phyloP scores from a whole-genome alignment of 2,329 filamentous ascomycete species.

The Aspergillus caelatus region DNA sequence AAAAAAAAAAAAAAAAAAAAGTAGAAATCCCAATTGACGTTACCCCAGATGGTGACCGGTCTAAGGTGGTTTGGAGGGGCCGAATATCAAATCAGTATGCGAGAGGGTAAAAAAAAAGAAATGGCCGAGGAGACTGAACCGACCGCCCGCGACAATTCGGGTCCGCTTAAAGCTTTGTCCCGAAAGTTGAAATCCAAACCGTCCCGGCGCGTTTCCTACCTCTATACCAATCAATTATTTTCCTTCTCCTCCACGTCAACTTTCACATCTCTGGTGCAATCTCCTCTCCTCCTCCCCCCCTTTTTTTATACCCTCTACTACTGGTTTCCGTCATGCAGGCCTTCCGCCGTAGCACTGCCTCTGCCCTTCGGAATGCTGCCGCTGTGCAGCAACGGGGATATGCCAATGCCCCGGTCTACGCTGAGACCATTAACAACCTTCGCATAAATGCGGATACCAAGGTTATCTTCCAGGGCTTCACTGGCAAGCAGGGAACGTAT shows the following conservation, averaged over 20 bases:
- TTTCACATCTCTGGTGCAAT: slow-evolving; percentile 17
- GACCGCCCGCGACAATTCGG: slow-evolving; percentile 34
- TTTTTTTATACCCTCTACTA: slow-evolving; percentile 20
- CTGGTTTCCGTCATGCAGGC: slow-evolving; percentile 70
- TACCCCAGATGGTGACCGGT: background rate
- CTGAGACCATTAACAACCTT: slow-evolving; percentile 78
- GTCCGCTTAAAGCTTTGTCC: slow-evolving; percentile 43
- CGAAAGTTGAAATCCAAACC: slow-evolving; percentile 32
- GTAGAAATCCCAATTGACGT: background rate
- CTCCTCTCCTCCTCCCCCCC: slow-evolving; percentile 12
- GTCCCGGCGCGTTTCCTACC: slow-evolving; percentile 26
- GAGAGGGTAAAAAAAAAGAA: slow-evolving; percentile 1
- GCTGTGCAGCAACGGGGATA: slow-evolving; percentile 69
- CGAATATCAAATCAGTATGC: background rate
- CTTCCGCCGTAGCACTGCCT: slow-evolving; percentile 72
- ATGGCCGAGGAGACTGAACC: slow-evolving; percentile 26
- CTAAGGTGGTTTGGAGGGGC: background rate
- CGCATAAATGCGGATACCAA: slow-evolving; percentile 92
- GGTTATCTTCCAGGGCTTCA: slow-evolving; percentile 96
- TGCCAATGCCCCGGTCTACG: slow-evolving; percentile 72
- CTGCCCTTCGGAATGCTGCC: slow-evolving; percentile 67
- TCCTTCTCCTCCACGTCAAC: slow-evolving; percentile 21
- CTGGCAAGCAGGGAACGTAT: slow-evolving; percentile 93
- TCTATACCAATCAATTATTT: slow-evolving; percentile 23
- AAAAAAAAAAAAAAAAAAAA: too few relatives aligned